These are phyloP conservation scores for Plasmodium vinckei DNA, from an alignment of 169 alveolate genomes.

Conservation along the genomic window DNA sequence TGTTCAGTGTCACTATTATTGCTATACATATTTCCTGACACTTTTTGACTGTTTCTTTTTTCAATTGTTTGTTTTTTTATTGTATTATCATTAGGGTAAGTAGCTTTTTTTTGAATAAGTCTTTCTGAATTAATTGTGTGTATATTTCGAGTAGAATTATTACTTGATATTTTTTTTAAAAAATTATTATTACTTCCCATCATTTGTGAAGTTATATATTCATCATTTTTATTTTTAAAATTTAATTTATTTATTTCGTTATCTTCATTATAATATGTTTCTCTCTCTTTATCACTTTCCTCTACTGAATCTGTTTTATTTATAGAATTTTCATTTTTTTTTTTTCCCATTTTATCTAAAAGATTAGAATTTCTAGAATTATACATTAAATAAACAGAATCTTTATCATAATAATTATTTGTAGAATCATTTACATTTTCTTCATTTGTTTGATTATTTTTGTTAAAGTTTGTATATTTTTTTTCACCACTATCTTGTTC, in stretches of 20 bases:
- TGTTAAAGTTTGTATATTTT: no score
- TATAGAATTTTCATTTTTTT: no score
- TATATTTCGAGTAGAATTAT: not conserved
- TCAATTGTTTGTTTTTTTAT: not conserved
- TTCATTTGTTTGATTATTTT: not conserved
- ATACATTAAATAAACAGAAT: no score
- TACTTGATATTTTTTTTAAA: conserved; percentile 1
- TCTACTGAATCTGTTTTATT: no score
- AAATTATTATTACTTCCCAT: not conserved
- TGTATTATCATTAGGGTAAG: conserved; percentile 20
- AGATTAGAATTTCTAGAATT: no score
- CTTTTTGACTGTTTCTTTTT: not conserved
- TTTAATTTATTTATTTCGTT: no score
- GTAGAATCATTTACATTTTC: not conserved
- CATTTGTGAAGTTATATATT: not conserved
- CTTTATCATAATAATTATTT: not conserved
- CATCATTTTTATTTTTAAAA: not conserved
- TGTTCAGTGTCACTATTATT: not conserved
- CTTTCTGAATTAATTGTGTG: conserved; percentile 8
- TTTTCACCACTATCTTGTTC: no score
- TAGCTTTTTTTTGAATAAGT: conserved; percentile 3
- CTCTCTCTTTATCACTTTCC: not conserved
- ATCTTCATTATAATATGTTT: no score
- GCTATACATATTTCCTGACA: no score
- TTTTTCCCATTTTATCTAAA: no score